phyloP scores from a whole-genome alignment of 2,329 filamentous ascomycete genomes.

The Cytospora paraplurivora region DNA sequence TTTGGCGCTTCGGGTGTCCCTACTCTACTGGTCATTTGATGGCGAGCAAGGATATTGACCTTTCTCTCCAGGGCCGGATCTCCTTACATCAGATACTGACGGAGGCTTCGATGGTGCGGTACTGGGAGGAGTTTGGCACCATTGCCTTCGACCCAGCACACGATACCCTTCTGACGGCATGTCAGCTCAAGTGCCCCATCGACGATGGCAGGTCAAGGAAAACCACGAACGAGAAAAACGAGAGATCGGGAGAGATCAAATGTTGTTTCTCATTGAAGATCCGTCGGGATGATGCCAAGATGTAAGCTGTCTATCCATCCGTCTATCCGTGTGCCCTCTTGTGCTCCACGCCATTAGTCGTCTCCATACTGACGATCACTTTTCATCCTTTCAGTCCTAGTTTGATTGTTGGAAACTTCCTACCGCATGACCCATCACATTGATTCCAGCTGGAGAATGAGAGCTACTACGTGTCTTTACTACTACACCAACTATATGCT shows the following conservation, averaged over 20 bases:
- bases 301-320: slow-evolving; percentile 63
- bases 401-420: slow-evolving; percentile 93
- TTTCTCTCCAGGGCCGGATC: slow-evolving; percentile 74
- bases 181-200: slow-evolving; percentile 80
- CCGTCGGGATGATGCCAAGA: slow-evolving; percentile 89
- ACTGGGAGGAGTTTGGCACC: slow-evolving; percentile 98
- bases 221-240: neutral
- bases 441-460: slow-evolving; percentile 6
- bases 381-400: slow-evolving; percentile 65
- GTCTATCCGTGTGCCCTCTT: neutral
- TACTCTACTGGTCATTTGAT: slow-evolving; percentile 21
- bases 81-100: slow-evolving; percentile 94
- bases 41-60: slow-evolving; percentile 11
- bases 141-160: slow-evolving; percentile 95
- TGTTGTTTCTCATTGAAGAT: slow-evolving; percentile 99
- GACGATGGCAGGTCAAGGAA: slow-evolving; percentile 49
- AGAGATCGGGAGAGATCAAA: slow-evolving; percentile 67
- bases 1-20: slow-evolving; percentile 8
- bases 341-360: neutral
- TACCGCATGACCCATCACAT: slow-evolving; percentile 74
- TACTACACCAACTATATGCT: neutral
- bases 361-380: neutral
- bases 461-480: neutral
- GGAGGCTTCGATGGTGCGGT: slow-evolving; percentile 91
- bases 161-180: slow-evolving; percentile 93